Conservation (phyloP, 225 moss, liverwort and hornwort species). For the Polytrichum formosum region DNA sequence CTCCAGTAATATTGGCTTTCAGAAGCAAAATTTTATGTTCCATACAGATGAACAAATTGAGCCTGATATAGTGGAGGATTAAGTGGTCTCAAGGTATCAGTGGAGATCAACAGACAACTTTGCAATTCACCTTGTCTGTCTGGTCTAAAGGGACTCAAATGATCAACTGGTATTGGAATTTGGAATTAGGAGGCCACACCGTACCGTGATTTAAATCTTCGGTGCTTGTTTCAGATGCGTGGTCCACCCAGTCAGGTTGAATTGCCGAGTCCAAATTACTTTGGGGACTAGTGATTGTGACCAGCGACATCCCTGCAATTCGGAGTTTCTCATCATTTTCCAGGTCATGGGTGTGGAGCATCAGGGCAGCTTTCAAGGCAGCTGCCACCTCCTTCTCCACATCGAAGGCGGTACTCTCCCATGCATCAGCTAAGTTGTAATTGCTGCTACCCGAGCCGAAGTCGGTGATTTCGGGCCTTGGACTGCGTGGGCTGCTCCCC, state of each 20-base stretch:
- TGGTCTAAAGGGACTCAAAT: no score
- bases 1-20: no score
- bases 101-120: no score
- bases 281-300: conserved; percentile 10
- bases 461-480: conserved; percentile 22
- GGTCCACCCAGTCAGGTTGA: conserved; percentile 30
- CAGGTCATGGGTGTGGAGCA: conserved; percentile 24
- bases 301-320: conserved; percentile 18
- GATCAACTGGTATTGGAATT: no score
- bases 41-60: no score
- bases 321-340: conserved; percentile 28
- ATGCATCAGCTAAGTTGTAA: conserved; percentile 21
- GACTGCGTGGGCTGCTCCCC: conserved; percentile 36
- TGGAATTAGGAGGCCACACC: no score
- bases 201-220: not conserved
- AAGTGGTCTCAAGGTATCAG: no score
- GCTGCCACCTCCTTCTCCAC: conserved; percentile 39
- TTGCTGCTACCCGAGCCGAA: conserved; percentile 6
- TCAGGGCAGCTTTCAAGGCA: conserved; percentile 30
- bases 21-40: no score
- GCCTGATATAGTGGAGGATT: no score
- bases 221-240: conserved; percentile 2
- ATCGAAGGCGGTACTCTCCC: conserved; percentile 37
- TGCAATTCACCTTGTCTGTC: no score
- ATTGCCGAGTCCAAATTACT: no score